Evolutionary conservation across 2,329 filamentous ascomycete genomes (phyloP).

Genomic region (Penicillium freii): DNA sequence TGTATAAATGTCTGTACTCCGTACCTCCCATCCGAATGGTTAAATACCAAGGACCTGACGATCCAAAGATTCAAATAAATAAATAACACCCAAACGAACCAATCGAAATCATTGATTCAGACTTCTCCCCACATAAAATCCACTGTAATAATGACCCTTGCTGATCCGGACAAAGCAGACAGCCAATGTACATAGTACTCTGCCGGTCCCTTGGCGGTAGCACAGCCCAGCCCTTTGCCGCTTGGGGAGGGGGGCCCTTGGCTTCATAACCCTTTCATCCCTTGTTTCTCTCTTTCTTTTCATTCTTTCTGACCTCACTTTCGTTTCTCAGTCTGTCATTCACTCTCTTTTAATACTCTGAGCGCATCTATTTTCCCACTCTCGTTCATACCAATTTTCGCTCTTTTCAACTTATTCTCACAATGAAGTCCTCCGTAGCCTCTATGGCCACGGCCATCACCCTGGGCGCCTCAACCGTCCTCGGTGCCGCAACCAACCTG

Average conservation of each 20-base stretch:
- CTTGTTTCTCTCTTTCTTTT: conserved; percentile 22
- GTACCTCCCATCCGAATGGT: no score
- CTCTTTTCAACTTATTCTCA: not conserved
- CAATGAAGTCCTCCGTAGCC: conserved; percentile 56
- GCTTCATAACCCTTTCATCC: conserved; percentile 17
- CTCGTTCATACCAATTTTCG: conserved; percentile 15
- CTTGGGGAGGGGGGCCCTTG: not conserved
- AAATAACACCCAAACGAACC: not conserved
- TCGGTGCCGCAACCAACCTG: conserved; percentile 42
- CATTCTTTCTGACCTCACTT: conserved; percentile 17
- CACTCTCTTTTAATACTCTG: conserved; percentile 16
- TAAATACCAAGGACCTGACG: not conserved
- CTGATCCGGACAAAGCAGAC: conserved; percentile 8
- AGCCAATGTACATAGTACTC: conserved; percentile 1
- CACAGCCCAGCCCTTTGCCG: conserved; percentile 8
- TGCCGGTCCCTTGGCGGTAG: conserved; percentile 2
- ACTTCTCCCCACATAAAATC: not conserved
- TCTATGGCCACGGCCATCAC: conserved; percentile 49
- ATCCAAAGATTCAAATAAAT: not conserved
- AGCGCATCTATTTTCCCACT: conserved; percentile 13
- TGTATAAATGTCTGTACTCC: not conserved
- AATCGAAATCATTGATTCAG: not conserved
- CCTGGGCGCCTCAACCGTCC: conserved; percentile 47
- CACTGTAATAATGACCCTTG: conserved; percentile 13
- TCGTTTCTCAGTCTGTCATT: conserved; percentile 22